A percentile compares a stretch with the other conserved stretches of the same genome.
These are phyloP conservation scores for Wickerhamiella vanderwaltii DNA, from an alignment of 805 yeast species.

Conservation along the genomic window DNA sequence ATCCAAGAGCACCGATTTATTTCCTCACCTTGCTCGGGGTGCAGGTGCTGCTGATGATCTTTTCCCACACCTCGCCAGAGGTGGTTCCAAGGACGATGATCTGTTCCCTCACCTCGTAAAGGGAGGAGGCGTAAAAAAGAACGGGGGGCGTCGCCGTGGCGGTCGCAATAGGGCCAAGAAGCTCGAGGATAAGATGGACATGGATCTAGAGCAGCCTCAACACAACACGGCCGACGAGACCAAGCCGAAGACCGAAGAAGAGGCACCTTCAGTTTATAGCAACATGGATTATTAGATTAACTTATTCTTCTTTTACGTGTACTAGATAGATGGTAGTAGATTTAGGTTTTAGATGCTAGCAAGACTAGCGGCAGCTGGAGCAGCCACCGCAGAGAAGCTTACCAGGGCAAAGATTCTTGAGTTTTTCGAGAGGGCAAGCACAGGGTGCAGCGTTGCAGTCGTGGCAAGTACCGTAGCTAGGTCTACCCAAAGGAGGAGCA, in stretches of 20 bases:
- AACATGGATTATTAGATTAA: constrained; percentile 21
- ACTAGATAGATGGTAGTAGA: too few species aligned
- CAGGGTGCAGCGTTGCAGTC: neutral
- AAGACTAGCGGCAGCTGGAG: constrained; percentile 3
- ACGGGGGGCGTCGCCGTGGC: neutral
- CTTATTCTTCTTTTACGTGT: too few species aligned
- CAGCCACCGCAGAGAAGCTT: constrained; percentile 8
- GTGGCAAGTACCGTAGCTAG: neutral
- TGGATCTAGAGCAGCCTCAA: neutral
- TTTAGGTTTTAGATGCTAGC: neutral
- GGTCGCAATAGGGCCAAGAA: constrained; percentile 9
- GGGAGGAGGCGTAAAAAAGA: constrained; percentile 13
- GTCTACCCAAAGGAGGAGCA: too few species aligned
- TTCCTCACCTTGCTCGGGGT: constrained; percentile 15
- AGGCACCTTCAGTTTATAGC: constrained; percentile 13
- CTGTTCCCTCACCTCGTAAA: constrained; percentile 28
- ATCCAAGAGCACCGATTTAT: neutral
- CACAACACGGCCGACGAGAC: neutral
- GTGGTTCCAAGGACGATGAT: constrained; percentile 24
- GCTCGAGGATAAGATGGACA: neutral
- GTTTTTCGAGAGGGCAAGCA: neutral
- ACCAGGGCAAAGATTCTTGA: constrained; percentile 9
- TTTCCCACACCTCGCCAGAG: constrained; percentile 7
- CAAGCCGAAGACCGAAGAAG: too few species aligned
- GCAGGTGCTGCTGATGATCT: constrained; percentile 10